Evolutionary conservation across 768 basidiomycete genomes (phyloP).

Genomic region (Psilocybe tampanensis): DNA sequence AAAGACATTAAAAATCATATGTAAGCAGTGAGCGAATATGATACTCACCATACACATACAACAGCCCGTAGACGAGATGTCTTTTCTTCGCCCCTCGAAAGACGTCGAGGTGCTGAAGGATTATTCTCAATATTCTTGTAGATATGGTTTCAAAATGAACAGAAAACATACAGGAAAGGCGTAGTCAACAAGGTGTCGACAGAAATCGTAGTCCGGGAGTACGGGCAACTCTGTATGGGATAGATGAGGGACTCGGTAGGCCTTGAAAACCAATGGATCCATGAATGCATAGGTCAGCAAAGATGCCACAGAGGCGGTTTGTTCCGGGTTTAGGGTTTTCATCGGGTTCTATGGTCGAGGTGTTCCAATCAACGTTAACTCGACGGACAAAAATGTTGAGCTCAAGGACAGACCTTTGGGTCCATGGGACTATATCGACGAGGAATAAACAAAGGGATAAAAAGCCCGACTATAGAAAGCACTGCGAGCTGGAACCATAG

Average conservation of each 20-base stretch:
- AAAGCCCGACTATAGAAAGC: slow-evolving; percentile 32
- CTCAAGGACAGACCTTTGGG: slow-evolving; percentile 34
- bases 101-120: slow-evolving; percentile 38
- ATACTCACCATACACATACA: slow-evolving; percentile 36
- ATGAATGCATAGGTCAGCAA: slow-evolving; percentile 53
- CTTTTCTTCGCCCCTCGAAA: slow-evolving; percentile 39
- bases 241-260: slow-evolving; percentile 45
- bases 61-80: slow-evolving; percentile 49
- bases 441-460: slow-evolving; percentile 58
- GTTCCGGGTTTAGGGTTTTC: slow-evolving; percentile 44
- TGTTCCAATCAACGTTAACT: not conserved
- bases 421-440: slow-evolving; percentile 54
- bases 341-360: slow-evolving; percentile 30
- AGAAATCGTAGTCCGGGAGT: slow-evolving; percentile 60
- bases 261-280: slow-evolving; percentile 50
- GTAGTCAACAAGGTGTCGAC: slow-evolving; percentile 12
- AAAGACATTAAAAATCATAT: not conserved
- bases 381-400: not conserved
- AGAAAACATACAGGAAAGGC: slow-evolving; percentile 23
- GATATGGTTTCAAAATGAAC: slow-evolving; percentile 11
- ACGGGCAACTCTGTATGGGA: slow-evolving; percentile 57
- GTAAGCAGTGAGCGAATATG: not conserved
- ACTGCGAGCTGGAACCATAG: slow-evolving; percentile 44
- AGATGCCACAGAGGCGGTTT: slow-evolving; percentile 51
- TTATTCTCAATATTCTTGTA: not conserved